A percentile compares a stretch with the other conserved stretches of the same genome.
Conservation (phyloP, 2,329 filamentous ascomycete species). For the Cryphonectria japonica region DNA sequence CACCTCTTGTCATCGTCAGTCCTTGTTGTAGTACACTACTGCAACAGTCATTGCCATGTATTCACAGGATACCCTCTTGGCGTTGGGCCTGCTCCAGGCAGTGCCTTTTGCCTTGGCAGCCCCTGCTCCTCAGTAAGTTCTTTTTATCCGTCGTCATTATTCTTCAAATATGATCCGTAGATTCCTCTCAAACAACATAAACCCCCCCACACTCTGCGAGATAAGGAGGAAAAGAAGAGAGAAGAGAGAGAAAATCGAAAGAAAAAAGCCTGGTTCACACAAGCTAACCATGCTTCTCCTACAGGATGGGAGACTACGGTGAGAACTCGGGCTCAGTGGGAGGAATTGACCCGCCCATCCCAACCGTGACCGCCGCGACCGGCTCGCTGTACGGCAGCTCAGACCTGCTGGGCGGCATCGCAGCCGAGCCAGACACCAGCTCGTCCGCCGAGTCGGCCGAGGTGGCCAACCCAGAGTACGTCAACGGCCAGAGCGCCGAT, state of each 20-base stretch:
- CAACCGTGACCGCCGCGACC: slow-evolving; percentile 42
- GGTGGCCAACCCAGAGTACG: slow-evolving; percentile 45
- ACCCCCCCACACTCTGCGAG: too few relatives aligned
- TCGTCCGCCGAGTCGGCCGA: slow-evolving; percentile 41
- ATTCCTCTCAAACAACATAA: too few relatives aligned
- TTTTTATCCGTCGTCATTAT: too few relatives aligned
- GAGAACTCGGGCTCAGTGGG: slow-evolving; percentile 48
- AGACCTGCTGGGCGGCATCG: slow-evolving; percentile 46
- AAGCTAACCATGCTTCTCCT: not conserved
- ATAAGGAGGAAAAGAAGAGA: too few relatives aligned
- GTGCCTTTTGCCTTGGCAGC: slow-evolving; percentile 13
- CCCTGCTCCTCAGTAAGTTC: slow-evolving; percentile 26
- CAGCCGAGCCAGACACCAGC: slow-evolving; percentile 42
- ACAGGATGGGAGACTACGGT: slow-evolving; percentile 44
- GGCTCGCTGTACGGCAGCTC: slow-evolving; percentile 47
- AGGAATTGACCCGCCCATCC: slow-evolving; percentile 44
- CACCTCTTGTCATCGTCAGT: not conserved
- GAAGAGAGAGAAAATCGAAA: too few relatives aligned
- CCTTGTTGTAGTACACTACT: not conserved
- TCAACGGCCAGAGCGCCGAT: slow-evolving; percentile 55
- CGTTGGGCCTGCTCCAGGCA: slow-evolving; percentile 22
- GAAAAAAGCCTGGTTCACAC: too few relatives aligned
- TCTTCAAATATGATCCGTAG: too few relatives aligned
- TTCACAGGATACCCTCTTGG: slow-evolving; percentile 7
- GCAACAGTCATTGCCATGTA: slow-evolving; percentile 11